Percentiles rank a stretch among this genome's conserved stretches.
These are phyloP conservation scores for Venturia asperata DNA, from an alignment of 2,329 filamentous ascomycete species.

Conservation along the genomic window DNA sequence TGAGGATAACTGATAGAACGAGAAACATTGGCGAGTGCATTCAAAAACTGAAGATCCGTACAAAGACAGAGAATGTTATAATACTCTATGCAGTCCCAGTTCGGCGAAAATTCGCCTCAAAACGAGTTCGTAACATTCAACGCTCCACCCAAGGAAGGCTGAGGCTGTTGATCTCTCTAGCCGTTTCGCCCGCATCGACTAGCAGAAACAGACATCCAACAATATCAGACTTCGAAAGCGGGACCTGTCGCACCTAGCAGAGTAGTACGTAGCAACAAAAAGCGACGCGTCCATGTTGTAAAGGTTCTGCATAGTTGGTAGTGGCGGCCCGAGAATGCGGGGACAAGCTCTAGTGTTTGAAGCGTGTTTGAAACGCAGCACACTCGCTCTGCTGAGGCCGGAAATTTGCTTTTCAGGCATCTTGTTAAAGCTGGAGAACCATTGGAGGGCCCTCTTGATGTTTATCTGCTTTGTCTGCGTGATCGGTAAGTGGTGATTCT, in stretches of 20 bases:
- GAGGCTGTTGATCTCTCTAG: slow-evolving; percentile 2
- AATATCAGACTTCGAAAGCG: background rate
- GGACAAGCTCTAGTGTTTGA: background rate
- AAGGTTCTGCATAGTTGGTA: background rate
- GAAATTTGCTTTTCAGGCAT: background rate
- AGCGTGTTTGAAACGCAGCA: slow-evolving; percentile 6
- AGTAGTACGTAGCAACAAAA: background rate
- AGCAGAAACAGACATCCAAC: slow-evolving; percentile 9
- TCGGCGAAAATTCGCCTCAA: background rate
- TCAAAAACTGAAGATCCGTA: background rate
- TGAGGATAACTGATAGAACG: background rate
- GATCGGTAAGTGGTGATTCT: background rate
- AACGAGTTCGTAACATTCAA: background rate
- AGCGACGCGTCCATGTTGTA: background rate
- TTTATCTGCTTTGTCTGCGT: background rate
- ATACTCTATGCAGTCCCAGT: background rate
- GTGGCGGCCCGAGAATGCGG: background rate
- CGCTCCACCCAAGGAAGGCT: slow-evolving; percentile 3
- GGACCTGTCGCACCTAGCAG: slow-evolving; percentile 10
- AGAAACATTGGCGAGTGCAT: background rate
- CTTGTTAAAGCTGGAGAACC: background rate
- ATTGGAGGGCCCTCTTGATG: background rate
- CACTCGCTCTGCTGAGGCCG: background rate
- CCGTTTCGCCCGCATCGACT: background rate
- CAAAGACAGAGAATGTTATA: background rate